Evolutionary conservation across 768 basidiomycete genomes (phyloP).

Genomic region (Paxillus involutus): DNA sequence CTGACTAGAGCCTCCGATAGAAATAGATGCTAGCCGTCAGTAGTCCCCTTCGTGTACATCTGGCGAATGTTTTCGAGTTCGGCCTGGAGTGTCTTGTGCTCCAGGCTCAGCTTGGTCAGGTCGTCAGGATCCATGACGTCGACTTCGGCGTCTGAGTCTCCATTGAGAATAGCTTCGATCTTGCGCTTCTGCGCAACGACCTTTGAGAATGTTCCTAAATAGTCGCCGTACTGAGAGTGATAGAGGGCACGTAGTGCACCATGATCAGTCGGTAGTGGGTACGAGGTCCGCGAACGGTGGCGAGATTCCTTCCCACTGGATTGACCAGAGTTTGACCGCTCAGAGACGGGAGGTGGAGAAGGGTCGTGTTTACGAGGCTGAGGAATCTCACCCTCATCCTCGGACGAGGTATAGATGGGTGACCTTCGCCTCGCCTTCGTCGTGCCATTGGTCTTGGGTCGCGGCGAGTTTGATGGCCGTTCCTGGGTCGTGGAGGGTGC

Average conservation of each 20-base stretch:
- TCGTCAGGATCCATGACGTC: slow-evolving; percentile 57
- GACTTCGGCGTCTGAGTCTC: slow-evolving; percentile 54
- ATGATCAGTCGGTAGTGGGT: slow-evolving; percentile 45
- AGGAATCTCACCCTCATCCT: slow-evolving; percentile 51
- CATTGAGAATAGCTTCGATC: slow-evolving; percentile 51
- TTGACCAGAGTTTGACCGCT: slow-evolving; percentile 21
- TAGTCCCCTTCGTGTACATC: slow-evolving; percentile 32
- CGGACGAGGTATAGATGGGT: slow-evolving; percentile 67
- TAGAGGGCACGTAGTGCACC: slow-evolving; percentile 54
- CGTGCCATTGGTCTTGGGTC: slow-evolving; percentile 16
- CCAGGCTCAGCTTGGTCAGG: slow-evolving; percentile 41
- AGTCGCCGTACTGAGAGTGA: slow-evolving; percentile 49
- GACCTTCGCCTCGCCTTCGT: slow-evolving; percentile 50
- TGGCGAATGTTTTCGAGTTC: slow-evolving; percentile 53
- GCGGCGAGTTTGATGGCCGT: slow-evolving; percentile 8
- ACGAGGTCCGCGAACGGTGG: slow-evolving; percentile 33
- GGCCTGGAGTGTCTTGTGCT: slow-evolving; percentile 47
- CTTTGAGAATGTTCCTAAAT: slow-evolving; percentile 46
- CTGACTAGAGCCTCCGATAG: no score
- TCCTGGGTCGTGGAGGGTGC: slow-evolving; percentile 13
- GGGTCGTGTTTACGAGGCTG: slow-evolving; percentile 25
- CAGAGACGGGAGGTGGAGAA: slow-evolving; percentile 28
- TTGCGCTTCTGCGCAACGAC: slow-evolving; percentile 50
- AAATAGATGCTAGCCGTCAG: slow-evolving; percentile 8
- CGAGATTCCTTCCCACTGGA: slow-evolving; percentile 14